Evolutionary conservation across 495 filamentous ascomycete genomes (phyloP).

Genomic region (Talaromyces borbonicus): DNA sequence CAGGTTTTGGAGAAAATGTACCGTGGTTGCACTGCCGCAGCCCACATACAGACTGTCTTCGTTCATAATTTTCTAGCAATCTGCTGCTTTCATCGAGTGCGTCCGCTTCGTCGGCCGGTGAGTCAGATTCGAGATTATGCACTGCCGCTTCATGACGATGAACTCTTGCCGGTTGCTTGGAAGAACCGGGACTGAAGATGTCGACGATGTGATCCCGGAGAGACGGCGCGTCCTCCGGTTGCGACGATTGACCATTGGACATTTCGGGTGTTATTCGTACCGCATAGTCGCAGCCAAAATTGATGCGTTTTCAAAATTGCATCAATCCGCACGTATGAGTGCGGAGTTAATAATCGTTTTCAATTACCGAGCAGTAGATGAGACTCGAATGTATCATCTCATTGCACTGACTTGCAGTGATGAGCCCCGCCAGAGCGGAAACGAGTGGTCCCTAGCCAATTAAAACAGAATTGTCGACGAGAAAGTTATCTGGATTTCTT

Average conservation of each 20-base stretch:
- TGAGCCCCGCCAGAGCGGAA: constrained; percentile 1
- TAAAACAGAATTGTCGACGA: no score
- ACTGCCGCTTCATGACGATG: no score
- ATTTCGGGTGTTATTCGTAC: neutral
- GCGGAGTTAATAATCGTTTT: no score
- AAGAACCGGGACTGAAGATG: constrained; percentile 21
- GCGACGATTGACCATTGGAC: constrained; percentile 3
- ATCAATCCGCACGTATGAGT: no score
- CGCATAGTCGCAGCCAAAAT: neutral
- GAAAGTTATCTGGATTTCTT: no score
- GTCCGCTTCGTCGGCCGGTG: neutral
- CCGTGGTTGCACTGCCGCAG: constrained; percentile 57
- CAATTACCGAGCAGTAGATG: no score
- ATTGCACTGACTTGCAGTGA: no score
- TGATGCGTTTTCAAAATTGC: neutral
- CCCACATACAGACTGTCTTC: constrained; percentile 25
- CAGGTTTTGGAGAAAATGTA: constrained; percentile 54
- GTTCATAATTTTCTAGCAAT: constrained; percentile 31
- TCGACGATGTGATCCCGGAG: constrained; percentile 28
- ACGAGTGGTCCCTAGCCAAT: constrained; percentile 4
- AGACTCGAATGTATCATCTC: no score
- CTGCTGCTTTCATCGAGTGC: constrained; percentile 24
- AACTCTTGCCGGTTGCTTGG: no score
- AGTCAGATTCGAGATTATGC: no score
- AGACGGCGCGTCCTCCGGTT: constrained; percentile 14